Evolutionary conservation across 1,284 basidiomycete genomes (phyloP), one percentile per base, ranked within the genome.

Genomic region (Ustilago loliicola): DNA sequence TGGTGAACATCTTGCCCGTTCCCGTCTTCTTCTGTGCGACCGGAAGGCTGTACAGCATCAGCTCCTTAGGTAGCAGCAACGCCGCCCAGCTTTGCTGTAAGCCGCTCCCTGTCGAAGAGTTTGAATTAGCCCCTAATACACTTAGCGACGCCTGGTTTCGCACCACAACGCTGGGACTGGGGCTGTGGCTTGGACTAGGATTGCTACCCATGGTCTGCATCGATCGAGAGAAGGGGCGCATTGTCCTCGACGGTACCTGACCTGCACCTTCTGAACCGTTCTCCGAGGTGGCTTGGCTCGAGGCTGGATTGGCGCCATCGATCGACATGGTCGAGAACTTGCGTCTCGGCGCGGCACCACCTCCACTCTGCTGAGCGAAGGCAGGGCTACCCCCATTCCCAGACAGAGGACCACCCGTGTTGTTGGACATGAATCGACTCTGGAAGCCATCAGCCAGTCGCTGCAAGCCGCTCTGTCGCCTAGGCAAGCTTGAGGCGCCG

Each of bases 1-100:
- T 88, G 60, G 70, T 87, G 66, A 83, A 88, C 67, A 83, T 82
- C 50, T 79, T 77, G 1, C 80, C 79, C 2, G 81, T 56, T 1
- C 82, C 83, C 11, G 80, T 78, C 65, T 75, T 80, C n/a, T 73
- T 71, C 10, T 83, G 79, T n/a, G 80, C 57, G 21, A 84, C 79
- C 17, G 83, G 83, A 19, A 77, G 51, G 10, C 72, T 76, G 50
- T 81, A 85, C n/a, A 80, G 62, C 62, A 85, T 72, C 10, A 79
- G 47, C 59, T 85, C 84, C 13, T 73, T 66, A 2, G 83, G 83
- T 32, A 85, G 58, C 29, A 85, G 58, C 21, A 85, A 54, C 8
- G 79, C 80, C 40, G 66, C 62, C 81, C 81, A 83, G 58, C 72
- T 75, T 29, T 72, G 73, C 25, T 66, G 68, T 21, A 75, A 9